Evolutionary conservation across 1,284 basidiomycete genomes (phyloP).

Genomic region (Butyriboletus appendiculatus): DNA sequence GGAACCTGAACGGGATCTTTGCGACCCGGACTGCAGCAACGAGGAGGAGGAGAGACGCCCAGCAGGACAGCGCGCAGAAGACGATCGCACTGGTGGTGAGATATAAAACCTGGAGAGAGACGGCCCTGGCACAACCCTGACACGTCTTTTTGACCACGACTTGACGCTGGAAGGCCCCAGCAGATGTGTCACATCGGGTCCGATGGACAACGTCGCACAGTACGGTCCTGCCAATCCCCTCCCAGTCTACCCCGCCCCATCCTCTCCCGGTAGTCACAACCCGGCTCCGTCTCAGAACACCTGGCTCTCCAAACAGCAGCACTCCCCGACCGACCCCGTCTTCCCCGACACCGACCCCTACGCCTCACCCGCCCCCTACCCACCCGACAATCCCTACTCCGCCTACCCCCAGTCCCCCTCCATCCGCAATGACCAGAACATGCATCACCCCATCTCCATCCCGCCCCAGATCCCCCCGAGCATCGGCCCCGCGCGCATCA

Average conservation of each 20-base stretch:
- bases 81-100: slow-evolving; percentile 18
- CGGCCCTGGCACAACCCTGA: slow-evolving; percentile 29
- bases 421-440: slow-evolving; percentile 32
- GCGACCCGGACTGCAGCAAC: slow-evolving; percentile 23
- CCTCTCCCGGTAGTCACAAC: slow-evolving; percentile 33
- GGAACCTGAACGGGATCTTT: slow-evolving; percentile 26
- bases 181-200: slow-evolving; percentile 39
- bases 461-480: slow-evolving; percentile 48
- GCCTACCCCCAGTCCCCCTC: slow-evolving; percentile 33
- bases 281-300: slow-evolving; percentile 10
- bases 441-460: slow-evolving; percentile 29
- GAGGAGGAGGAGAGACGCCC: slow-evolving; percentile 34
- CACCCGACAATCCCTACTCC: slow-evolving; percentile 37
- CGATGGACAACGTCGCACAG: slow-evolving; percentile 41
- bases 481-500: slow-evolving; percentile 56
- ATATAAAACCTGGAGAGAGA: slow-evolving; percentile 34
- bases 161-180: slow-evolving; percentile 24
- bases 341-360: slow-evolving; percentile 41
- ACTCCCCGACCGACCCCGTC: slow-evolving; percentile 32
- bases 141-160: slow-evolving; percentile 36
- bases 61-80: slow-evolving; percentile 9
- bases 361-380: slow-evolving; percentile 33
- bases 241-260: slow-evolving; percentile 35
- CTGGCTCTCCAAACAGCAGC: slow-evolving; percentile 33
- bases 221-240: slow-evolving; percentile 33